phyloP scores from a whole-genome alignment of 345 rosid genomes.

The Raphanus sativus region DNA sequence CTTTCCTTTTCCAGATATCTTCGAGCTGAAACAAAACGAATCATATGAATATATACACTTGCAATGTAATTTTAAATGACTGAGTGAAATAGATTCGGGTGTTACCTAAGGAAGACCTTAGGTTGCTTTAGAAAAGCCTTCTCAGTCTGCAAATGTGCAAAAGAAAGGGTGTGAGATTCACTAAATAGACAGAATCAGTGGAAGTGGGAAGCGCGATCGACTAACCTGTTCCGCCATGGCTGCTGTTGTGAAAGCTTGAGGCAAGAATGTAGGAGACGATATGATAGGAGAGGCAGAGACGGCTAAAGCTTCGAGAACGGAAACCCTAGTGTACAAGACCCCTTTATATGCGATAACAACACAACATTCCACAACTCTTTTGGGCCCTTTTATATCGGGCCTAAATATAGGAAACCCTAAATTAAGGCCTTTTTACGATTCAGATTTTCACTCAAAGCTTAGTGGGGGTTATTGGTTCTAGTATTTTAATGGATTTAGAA shows the following conservation, averaged over 20 bases:
- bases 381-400: neutral
- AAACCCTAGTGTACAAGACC: slow-evolving; percentile 21
- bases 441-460: too few species aligned
- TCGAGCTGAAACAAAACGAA: slow-evolving; percentile 50
- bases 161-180: neutral
- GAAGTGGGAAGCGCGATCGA: neutral
- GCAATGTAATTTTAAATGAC: neutral
- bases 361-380: neutral
- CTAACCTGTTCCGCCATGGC: slow-evolving; percentile 44
- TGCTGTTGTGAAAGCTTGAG: slow-evolving; percentile 2
- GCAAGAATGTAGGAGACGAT: neutral
- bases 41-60: neutral
- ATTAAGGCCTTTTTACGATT: neutral
- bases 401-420: neutral
- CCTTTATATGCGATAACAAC: neutral
- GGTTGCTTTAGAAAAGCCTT: slow-evolving; percentile 83
- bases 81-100: neutral
- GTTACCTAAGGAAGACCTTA: slow-evolving; percentile 68
- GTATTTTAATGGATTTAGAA: too few species aligned
- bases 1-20: slow-evolving; percentile 80
- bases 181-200: neutral
- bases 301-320: slow-evolving; percentile 1
- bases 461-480: too few species aligned
- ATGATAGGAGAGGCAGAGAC: slow-evolving; percentile 17
- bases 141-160: slow-evolving; percentile 52